Conservation (phyloP, 441 rosid genomes). For the Omphalea diandra region DNA sequence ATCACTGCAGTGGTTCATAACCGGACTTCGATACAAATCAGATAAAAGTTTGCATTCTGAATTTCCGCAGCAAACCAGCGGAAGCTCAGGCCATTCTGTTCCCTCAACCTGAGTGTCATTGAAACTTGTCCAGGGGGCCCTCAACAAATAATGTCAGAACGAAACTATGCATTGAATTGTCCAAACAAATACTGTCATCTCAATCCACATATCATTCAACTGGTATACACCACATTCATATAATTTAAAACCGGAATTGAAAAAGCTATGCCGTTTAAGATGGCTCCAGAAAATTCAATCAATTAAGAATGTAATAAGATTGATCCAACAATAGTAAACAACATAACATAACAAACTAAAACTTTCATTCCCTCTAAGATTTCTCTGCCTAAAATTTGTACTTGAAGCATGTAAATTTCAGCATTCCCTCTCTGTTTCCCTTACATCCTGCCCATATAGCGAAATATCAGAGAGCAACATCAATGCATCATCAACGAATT, state of each 20-base stretch:
- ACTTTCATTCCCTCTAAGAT: background rate
- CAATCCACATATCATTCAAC: background rate
- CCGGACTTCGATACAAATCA: conserved; percentile 10
- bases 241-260: background rate
- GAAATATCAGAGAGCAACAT: background rate
- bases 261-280: background rate
- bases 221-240: background rate
- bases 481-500: background rate
- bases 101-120: conserved; percentile 11
- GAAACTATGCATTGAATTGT: conserved; percentile 23
- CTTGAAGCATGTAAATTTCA: background rate
- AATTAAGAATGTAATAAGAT: background rate
- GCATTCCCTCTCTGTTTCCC: no score
- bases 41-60: conserved; percentile 13
- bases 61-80: conserved; percentile 22
- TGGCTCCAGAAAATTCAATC: background rate
- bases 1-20: conserved; percentile 11
- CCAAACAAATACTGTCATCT: background rate
- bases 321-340: background rate
- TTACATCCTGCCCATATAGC: background rate
- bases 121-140: conserved; percentile 9
- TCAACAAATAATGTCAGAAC: conserved; percentile 21
- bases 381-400: background rate
- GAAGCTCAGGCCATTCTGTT: conserved; percentile 9
- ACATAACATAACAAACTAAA: background rate